Conservation (phyloP, 768 basidiomycete genomes). For the Auriscalpium microsporum region DNA sequence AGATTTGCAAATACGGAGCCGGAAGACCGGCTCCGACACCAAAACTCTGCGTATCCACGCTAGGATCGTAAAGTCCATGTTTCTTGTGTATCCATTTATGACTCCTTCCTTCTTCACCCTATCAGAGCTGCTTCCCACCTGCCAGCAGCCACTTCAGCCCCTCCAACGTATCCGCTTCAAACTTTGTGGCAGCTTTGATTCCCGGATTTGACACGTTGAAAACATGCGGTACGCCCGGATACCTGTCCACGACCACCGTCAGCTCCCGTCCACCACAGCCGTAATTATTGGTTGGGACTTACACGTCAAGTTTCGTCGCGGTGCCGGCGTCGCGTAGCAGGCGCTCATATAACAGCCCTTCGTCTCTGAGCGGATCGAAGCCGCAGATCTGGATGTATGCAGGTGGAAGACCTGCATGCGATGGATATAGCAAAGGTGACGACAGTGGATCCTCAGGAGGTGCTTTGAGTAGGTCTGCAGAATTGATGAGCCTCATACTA, state of each 20-base stretch:
- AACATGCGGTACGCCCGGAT: conserved; percentile 4
- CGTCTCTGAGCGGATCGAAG: conserved; percentile 16
- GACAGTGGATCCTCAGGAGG: conserved; percentile 1
- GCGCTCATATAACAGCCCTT: conserved; percentile 12
- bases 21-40: neutral
- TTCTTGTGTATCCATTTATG: too few species aligned
- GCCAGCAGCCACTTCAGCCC: neutral
- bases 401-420: conserved; percentile 8
- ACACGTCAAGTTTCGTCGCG: conserved; percentile 5
- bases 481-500: too few species aligned
- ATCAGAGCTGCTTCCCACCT: neutral
- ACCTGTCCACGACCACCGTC: neutral
- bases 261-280: neutral
- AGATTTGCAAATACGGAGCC: neutral
- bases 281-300: neutral
- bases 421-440: conserved; percentile 5
- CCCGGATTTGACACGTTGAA: neutral
- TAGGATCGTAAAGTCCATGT: too few species aligned
- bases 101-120: too few species aligned
- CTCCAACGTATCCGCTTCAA: neutral
- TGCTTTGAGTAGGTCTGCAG: neutral
- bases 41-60: too few species aligned
- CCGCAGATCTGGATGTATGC: conserved; percentile 13
- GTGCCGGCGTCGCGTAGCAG: conserved; percentile 12
- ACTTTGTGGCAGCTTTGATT: neutral